These are phyloP conservation scores for Candida incommunis DNA, from an alignment of 805 yeast genomes.

Conservation along the genomic window DNA sequence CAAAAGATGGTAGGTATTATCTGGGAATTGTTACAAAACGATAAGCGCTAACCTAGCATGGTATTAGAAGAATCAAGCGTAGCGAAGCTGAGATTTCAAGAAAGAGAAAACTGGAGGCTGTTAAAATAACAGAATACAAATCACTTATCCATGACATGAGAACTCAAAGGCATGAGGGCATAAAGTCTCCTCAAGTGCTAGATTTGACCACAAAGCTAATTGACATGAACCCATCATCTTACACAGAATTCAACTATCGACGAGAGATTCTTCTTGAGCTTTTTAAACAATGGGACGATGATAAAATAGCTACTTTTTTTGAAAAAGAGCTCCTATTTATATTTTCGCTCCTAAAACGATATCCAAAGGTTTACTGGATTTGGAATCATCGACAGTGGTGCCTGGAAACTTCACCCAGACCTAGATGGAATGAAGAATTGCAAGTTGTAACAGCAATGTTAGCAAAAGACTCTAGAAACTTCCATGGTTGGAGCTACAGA, in stretches of 20 bases:
- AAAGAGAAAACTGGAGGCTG: constrained; percentile 43
- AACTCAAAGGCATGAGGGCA: constrained; percentile 15
- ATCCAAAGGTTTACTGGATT: constrained; percentile 91
- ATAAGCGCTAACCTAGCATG: constrained; percentile 40
- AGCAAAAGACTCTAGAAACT: constrained; percentile 66
- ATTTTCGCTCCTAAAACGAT: constrained; percentile 40
- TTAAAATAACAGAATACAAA: constrained; percentile 43
- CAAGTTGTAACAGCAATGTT: constrained; percentile 54
- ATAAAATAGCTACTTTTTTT: constrained; percentile 23
- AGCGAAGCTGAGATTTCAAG: constrained; percentile 39
- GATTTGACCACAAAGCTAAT: constrained; percentile 44
- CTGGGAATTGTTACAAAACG: too few species aligned
- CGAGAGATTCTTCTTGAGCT: constrained; percentile 42
- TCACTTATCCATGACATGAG: constrained; percentile 27
- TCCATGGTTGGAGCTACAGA: constrained; percentile 93
- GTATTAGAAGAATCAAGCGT: constrained; percentile 45
- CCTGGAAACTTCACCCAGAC: constrained; percentile 33
- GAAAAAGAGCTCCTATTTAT: constrained; percentile 49
- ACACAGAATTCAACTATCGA: constrained; percentile 82
- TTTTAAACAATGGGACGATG: constrained; percentile 11
- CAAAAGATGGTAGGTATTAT: too few species aligned
- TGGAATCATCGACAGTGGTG: constrained; percentile 93
- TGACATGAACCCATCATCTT: constrained; percentile 67
- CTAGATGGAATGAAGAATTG: constrained; percentile 62
- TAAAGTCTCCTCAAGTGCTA: constrained; percentile 28